Evolutionary conservation across 1,284 basidiomycete genomes (phyloP).

Genomic region (Apiotrichum laibachii): DNA sequence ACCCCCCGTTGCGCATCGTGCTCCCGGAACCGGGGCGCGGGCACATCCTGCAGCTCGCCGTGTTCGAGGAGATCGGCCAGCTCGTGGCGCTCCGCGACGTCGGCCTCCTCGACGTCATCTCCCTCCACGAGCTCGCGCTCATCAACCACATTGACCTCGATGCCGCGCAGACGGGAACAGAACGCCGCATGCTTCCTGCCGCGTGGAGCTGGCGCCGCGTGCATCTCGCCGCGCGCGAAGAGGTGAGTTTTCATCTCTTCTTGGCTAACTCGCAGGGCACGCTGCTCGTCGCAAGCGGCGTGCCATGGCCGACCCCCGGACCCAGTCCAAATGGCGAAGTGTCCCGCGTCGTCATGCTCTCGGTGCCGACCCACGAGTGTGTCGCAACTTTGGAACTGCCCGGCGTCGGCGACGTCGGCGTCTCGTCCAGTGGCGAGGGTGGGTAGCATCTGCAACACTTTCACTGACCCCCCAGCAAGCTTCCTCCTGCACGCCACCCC

Average conservation of each 20-base stretch:
- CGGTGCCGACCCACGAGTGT: slow-evolving; percentile 14
- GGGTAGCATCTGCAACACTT: neutral
- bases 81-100: slow-evolving; percentile 40
- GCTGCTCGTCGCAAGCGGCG: slow-evolving; percentile 33
- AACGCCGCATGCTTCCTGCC: slow-evolving; percentile 18
- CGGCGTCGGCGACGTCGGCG: slow-evolving; percentile 38
- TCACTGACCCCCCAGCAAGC: slow-evolving; percentile 14
- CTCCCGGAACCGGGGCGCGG: slow-evolving; percentile 30
- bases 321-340: slow-evolving; percentile 45
- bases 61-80: slow-evolving; percentile 29
- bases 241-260: slow-evolving; percentile 20
- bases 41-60: slow-evolving; percentile 35
- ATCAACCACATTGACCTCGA: slow-evolving; percentile 16
- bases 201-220: slow-evolving; percentile 42
- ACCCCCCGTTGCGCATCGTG: slow-evolving; percentile 25
- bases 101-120: slow-evolving; percentile 41
- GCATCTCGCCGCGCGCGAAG: slow-evolving; percentile 27
- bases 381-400: slow-evolving; percentile 40
- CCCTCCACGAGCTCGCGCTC: slow-evolving; percentile 23
- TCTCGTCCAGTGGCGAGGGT: slow-evolving; percentile 25
- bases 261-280: slow-evolving; percentile 16
- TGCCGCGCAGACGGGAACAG: neutral
- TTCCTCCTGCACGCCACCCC: slow-evolving; percentile 37
- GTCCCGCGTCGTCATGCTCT: slow-evolving; percentile 38
- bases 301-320: slow-evolving; percentile 41